phyloP scores from a whole-genome alignment of 2,329 filamentous ascomycete genomes.

The Hysterium pulicare region DNA sequence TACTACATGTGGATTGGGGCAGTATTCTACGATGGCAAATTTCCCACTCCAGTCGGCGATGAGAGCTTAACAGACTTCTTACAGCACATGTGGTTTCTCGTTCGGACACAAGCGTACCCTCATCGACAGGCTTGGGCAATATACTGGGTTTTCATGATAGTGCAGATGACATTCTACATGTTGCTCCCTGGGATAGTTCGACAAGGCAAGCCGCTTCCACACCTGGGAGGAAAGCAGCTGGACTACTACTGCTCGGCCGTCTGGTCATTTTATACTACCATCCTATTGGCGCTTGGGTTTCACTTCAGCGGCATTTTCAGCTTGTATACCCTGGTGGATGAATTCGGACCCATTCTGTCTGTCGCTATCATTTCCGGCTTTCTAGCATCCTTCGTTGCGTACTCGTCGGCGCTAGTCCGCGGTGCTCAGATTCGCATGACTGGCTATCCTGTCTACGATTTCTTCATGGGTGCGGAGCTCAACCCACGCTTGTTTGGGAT shows the following conservation, averaged over 20 bases:
- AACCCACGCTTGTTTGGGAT: slow-evolving; percentile 83
- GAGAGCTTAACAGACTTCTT: slow-evolving; percentile 70
- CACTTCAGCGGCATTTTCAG: slow-evolving; percentile 84
- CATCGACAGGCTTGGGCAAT: slow-evolving; percentile 80
- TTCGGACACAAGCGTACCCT: slow-evolving; percentile 83
- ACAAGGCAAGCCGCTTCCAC: slow-evolving; percentile 82
- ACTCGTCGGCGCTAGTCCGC: slow-evolving; percentile 76
- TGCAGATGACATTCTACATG: slow-evolving; percentile 80
- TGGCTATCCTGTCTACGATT: slow-evolving; percentile 75
- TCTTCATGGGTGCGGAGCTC: slow-evolving; percentile 86
- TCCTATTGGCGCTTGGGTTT: slow-evolving; percentile 65
- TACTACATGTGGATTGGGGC: slow-evolving; percentile 99
- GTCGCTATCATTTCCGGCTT: slow-evolving; percentile 92
- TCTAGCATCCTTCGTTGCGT: slow-evolving; percentile 76
- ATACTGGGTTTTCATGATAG: slow-evolving; percentile 91
- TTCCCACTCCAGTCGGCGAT: slow-evolving; percentile 64
- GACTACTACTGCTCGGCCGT: slow-evolving; percentile 93
- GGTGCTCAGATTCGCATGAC: slow-evolving; percentile 92
- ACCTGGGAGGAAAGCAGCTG: slow-evolving; percentile 79
- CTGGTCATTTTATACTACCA: slow-evolving; percentile 82
- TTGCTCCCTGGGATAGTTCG: slow-evolving; percentile 81
- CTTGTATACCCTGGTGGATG: slow-evolving; percentile 87
- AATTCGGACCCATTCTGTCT: slow-evolving; percentile 89
- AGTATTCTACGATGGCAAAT: slow-evolving; percentile 82
- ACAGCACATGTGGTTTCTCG: slow-evolving; percentile 65